Base-by-base conservation (phyloP, 2,329 filamentous ascomycete species). In the Alternaria burnsii region DNA sequence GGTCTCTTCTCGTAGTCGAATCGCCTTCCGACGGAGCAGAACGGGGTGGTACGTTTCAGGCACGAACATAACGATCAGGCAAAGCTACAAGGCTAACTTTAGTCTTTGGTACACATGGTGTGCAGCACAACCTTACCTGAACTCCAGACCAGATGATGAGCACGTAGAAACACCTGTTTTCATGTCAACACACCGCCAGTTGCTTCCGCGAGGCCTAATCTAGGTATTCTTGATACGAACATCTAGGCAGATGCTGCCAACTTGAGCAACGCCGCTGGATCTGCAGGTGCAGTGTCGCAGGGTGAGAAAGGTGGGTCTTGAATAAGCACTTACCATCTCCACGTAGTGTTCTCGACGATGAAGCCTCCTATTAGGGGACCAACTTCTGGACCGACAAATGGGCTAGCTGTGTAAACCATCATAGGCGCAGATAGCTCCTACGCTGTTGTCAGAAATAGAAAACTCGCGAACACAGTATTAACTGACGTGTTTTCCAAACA, bases 11-110 rank as follows among this genome's bases (percentile, higher is more conserved):
- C 93, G 88, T 32, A 93, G 76, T 57, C 82, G 83, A 55, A 83
- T 82, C 3, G 93, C 93, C 76, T 95, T 96, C 44, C 85, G 83
- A 53, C 89, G 86, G 42, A 97, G 82, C 48, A 95, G 80, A 16
- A 94, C 86, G 22, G 85, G 85, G 63, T 85, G 91, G 76, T 95
- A 97, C 1, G 93, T 97, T 81, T 97, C 93, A 5, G 93, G 94
- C 3, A 97, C 92, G 43, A 93, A 82, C 34, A 92, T 74, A 34
- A 89, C 74, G 53, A 97, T 89, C 60, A 87, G 80, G 11, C 84
- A 74, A 51, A 92, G 83, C 70, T 93, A 79, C 8, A 83, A 43
- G 14, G 28, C 52, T 59, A 57, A 64, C 48, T 50, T 72, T 58
- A 72, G 59, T 62, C 57, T 58, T 47, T 60, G 52, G 51, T 54